Evolutionary conservation across 208 protist genomes (phyloP), one percentile per base, ranked within the genome.

Genomic region (Leishmania turanica): DNA sequence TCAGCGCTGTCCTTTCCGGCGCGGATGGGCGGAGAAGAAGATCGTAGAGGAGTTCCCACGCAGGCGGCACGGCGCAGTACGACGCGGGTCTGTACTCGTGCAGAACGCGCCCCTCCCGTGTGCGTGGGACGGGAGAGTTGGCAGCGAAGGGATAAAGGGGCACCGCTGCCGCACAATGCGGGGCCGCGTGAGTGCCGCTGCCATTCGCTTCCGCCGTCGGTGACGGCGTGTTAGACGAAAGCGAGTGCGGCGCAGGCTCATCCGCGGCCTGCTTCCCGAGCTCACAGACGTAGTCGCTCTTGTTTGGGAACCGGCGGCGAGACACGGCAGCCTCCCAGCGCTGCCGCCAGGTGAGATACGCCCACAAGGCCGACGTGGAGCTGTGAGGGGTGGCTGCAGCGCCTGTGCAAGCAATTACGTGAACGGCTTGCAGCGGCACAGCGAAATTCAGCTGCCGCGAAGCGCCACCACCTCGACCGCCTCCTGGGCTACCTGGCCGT

Each of bases 21-120:
- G 15, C 5, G 75, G 45, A 56, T 27, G 76, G 49, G 21, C 74
- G 80, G 5, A 75, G 72, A 24, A 84, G 76, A 53, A 74, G 70
- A 49, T 71, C 66, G 68, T 85, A 85, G 15, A 88, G 66, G 0
- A 79, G 54, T 3, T 80, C 78, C 84, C 84, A 88, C 53, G 72
- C 45, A 21, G 56, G 51, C 3, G 84, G 84, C 42, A 88, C 66
- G 8, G 75, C 54, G 24, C 53, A 40, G 81, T 84, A 88, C n/a
- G 58, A 27, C 49, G 77, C 76, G 9, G 82, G 84, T 17, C 73
- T 75, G 21, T 66, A 27, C 19, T 75, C 77, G 40, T 64, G 45
- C 62, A 85, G 49, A 3, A 73, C 51, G 3, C 66, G 73, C 62
- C 73, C 75, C 53, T 77, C 81, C 1, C 75, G 60, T n/a, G 79